Evolutionary conservation across 208 protist species (phyloP).

Genomic region (Acanthamoeba royreba): DNA sequence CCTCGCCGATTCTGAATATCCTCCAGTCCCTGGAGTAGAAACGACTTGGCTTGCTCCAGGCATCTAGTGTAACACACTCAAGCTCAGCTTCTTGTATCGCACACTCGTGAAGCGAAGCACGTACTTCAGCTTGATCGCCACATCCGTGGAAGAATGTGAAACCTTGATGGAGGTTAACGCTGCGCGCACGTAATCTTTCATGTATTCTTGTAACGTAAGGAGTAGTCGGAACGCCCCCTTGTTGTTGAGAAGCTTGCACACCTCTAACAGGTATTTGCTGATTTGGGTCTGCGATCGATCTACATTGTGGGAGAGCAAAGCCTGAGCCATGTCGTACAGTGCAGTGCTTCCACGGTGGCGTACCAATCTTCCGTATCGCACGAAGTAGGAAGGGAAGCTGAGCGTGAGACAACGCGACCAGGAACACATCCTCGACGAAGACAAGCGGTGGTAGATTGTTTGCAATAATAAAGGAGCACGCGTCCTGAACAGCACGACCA

Average conservation of each 20-base stretch:
- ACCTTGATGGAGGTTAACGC: constrained; percentile 70
- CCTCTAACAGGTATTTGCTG: constrained; percentile 55
- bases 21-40: not conserved
- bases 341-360: too few species aligned
- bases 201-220: constrained; percentile 63
- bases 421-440: constrained; percentile 68
- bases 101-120: not conserved
- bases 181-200: constrained; percentile 65
- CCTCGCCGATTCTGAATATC: not conserved
- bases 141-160: constrained; percentile 20
- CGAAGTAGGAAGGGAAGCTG: not conserved
- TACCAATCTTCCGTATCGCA: not conserved
- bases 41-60: not conserved
- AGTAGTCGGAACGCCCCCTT: constrained; percentile 50
- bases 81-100: too few species aligned
- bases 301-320: too few species aligned
- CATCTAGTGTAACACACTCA: too few species aligned
- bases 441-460: constrained; percentile 19
- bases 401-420: not conserved
- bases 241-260: constrained; percentile 66
- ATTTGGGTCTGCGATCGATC: not conserved
- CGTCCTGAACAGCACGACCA: not conserved
- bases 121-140: not conserved
- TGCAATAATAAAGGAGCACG: not conserved
- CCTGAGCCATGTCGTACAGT: too few species aligned